Conservation (phyloP, 768 basidiomycete genomes). For the Kwoniella heveanensis region DNA sequence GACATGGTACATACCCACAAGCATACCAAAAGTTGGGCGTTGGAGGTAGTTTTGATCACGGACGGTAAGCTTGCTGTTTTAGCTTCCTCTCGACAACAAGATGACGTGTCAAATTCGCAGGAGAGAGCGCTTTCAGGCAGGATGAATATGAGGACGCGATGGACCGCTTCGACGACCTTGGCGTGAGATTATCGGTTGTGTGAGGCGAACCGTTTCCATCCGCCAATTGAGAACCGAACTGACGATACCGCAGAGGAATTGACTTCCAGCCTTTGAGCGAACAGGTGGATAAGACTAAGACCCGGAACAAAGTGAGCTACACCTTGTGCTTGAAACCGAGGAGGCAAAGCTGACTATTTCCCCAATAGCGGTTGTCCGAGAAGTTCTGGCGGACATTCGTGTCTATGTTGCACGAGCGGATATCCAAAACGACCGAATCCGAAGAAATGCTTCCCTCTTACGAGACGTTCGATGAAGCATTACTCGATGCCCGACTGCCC, state of each 20-base stretch:
- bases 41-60: conserved; percentile 79
- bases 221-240: no score
- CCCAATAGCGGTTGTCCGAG: conserved; percentile 70
- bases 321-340: not conserved
- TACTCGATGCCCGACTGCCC: conserved; percentile 61
- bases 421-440: conserved; percentile 34
- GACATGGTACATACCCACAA: conserved; percentile 75
- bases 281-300: conserved; percentile 47
- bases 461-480: conserved; percentile 68
- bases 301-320: conserved; percentile 64
- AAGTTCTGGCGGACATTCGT: conserved; percentile 63
- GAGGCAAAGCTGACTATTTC: not conserved
- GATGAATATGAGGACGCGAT: conserved; percentile 57
- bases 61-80: conserved; percentile 72
- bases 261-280: conserved; percentile 37
- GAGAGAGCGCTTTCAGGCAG: conserved; percentile 48
- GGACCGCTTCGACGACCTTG: conserved; percentile 65
- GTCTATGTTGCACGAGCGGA: conserved; percentile 34
- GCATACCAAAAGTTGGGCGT: conserved; percentile 76
- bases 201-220: conserved; percentile 54
- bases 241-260: conserved; percentile 42
- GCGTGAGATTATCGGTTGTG: conserved; percentile 71
- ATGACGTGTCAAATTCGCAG: conserved; percentile 18
- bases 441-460: conserved; percentile 59
- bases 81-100: not conserved